Base-by-base conservation (phyloP, 73 alveolate genomes). In the Stentor roeselii region DNA sequence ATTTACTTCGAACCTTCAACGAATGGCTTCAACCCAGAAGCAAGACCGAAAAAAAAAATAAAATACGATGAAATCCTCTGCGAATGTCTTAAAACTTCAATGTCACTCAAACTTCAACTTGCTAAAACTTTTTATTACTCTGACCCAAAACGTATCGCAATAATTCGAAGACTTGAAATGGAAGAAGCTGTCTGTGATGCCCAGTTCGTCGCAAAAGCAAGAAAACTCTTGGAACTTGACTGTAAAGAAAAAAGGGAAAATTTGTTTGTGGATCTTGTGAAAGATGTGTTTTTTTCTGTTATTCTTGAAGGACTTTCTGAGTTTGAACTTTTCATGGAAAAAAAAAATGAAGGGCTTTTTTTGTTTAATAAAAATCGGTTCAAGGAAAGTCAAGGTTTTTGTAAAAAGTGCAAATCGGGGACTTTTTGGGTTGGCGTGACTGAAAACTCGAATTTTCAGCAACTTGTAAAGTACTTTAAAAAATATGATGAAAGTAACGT, bases 21-120 rank as follows among this genome's bases (percentile, higher is more conserved):
- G 21, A 21, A 50, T 50, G 6, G 30, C 21, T 21, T 11, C 6
- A 21, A 6, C 6, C 21, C 67, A 50, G 21, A 6, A 50, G 67
- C 67, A 11, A 21, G 21, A 21, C 21, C 50, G 21, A 21, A 21
- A 67, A 40, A n/a, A 67, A 30, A 30, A 1, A 6, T 21, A 6
- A 50, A 50, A 50, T 50, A 50, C 21, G 67, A 50, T 11, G 41
- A 21, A 1, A 1, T 67, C 27, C 41, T 67, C 0, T 67, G 80
- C 2, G 80, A 67, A 11, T 67, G 80, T 67, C 42, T 34, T 21
- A 67, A 67, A 34, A 27, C 80, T 67, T 21, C n/a, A 67, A 67
- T 67, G 11, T 30, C 50, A 1, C 21, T 27, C 21, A 67, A 67
- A 34, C n/a, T 67, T 2, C 80, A 67, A 32, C 80, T 67, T 11